phyloP scores from a whole-genome alignment of 306 rosid genomes.

The apple (Malus domestica) region DNA sequence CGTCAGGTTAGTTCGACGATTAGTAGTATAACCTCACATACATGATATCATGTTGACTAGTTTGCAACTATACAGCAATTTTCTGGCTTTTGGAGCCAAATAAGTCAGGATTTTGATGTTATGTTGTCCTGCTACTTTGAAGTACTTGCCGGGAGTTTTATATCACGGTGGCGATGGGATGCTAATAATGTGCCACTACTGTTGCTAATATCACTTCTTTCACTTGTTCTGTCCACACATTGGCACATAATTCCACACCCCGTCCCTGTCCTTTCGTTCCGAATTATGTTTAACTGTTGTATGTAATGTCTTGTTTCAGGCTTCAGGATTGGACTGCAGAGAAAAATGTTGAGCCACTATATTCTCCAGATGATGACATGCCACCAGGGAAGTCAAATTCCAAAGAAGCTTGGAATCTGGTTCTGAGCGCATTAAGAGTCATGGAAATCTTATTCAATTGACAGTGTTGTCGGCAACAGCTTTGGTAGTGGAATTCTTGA shows the following conservation, averaged over 20 bases:
- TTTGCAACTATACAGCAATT: background rate
- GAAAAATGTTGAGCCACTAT: constrained; percentile 43
- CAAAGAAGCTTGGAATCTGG: constrained; percentile 66
- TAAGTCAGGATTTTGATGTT: background rate
- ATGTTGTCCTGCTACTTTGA: too few relatives aligned
- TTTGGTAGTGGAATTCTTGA: constrained; percentile 69
- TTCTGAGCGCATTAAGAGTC: constrained; percentile 68
- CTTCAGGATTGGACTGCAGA: constrained; percentile 79
- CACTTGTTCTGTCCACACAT: background rate
- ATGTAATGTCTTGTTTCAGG: constrained; percentile 35
- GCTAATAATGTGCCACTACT: background rate
- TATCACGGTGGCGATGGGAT: background rate
- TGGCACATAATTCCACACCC: background rate
- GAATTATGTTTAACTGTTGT: background rate
- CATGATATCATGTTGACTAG: constrained; percentile 1
- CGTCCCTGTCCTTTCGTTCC: background rate
- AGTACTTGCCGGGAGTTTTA: background rate
- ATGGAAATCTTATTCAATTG: constrained; percentile 53
- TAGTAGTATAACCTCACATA: background rate
- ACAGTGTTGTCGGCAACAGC: constrained; percentile 33
- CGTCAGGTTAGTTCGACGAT: constrained; percentile 52
- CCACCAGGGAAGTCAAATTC: constrained; percentile 47
- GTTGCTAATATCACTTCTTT: background rate
- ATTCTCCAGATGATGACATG: constrained; percentile 37
- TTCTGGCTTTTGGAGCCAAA: background rate